Percentiles rank a stretch among this genome's conserved stretches.
phyloP scores from a whole-genome alignment of 768 basidiomycete species.

The Trichaptum fuscoviolaceum region DNA sequence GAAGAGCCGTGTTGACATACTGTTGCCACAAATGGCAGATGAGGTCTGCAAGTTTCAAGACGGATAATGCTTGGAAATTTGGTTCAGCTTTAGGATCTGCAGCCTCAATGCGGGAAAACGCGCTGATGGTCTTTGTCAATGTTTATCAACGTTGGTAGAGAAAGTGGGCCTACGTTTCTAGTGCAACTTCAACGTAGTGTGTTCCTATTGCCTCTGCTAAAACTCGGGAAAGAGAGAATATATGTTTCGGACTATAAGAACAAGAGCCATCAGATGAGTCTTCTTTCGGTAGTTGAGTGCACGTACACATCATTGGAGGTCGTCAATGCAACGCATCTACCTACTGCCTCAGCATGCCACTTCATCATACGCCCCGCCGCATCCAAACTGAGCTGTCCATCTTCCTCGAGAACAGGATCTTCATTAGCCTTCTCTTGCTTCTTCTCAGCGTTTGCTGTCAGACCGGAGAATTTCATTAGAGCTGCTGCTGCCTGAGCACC shows the following conservation, averaged over 20 bases:
- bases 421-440: constrained; percentile 51
- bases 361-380: constrained; percentile 87
- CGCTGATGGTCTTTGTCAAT: constrained; percentile 35
- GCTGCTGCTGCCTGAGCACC: constrained; percentile 85
- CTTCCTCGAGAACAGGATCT: constrained; percentile 72
- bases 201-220: constrained; percentile 81
- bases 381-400: constrained; percentile 72
- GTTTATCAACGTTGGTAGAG: background rate
- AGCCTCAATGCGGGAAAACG: constrained; percentile 63
- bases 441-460: constrained; percentile 40
- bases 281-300: too few relatives aligned
- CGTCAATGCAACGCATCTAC: constrained; percentile 89
- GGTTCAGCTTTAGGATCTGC: constrained; percentile 79
- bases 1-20: constrained; percentile 84
- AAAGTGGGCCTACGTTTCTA: constrained; percentile 76
- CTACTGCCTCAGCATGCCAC: constrained; percentile 98
- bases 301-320: constrained; percentile 79
- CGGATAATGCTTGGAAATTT: constrained; percentile 57
- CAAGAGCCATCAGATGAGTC: background rate
- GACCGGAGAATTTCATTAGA: constrained; percentile 86
- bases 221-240: constrained; percentile 74
- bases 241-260: constrained; percentile 74
- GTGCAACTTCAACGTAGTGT: constrained; percentile 83
- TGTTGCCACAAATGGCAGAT: constrained; percentile 97
- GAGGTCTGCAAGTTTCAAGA: constrained; percentile 72